phyloP scores from a whole-genome alignment of 2,329 filamentous ascomycete genomes.

The Scedosporium aurantiacum region DNA sequence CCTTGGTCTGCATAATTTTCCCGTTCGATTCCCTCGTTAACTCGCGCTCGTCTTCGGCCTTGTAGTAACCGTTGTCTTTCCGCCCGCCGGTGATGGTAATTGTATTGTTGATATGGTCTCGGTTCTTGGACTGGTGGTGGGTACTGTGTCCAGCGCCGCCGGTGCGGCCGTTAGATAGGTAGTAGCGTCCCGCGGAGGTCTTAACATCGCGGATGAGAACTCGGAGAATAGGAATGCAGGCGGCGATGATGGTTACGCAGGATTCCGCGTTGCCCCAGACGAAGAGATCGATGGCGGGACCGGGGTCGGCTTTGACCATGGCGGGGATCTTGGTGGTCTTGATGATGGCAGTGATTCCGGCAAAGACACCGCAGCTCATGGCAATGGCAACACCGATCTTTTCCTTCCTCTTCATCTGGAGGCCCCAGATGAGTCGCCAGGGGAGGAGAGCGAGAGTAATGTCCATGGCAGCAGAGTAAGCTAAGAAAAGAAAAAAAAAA shows the following conservation, averaged over 20 bases:
- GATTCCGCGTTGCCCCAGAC: slow-evolving; percentile 14
- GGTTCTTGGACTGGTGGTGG: slow-evolving; percentile 1
- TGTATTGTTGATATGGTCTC: slow-evolving; percentile 1
- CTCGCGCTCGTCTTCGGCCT: slow-evolving; percentile 3
- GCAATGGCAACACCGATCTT: slow-evolving; percentile 28
- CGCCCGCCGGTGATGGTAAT: slow-evolving; percentile 3
- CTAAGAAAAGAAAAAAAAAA: slow-evolving; percentile 8
- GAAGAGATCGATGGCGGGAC: slow-evolving; percentile 12
- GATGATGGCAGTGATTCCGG: slow-evolving; percentile 20
- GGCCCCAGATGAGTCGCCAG: slow-evolving; percentile 27
- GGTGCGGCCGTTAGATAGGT: slow-evolving; percentile 7
- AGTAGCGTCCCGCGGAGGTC: slow-evolving; percentile 8
- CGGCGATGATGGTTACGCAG: slow-evolving; percentile 13
- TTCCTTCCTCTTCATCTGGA: slow-evolving; percentile 27
- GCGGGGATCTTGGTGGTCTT: slow-evolving; percentile 17
- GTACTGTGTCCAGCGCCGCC: neutral
- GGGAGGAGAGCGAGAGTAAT: slow-evolving; percentile 27
- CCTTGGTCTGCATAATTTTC: slow-evolving; percentile 13
- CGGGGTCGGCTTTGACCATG: slow-evolving; percentile 5
- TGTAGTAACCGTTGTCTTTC: neutral
- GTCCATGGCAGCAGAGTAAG: slow-evolving; percentile 26
- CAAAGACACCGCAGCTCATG: slow-evolving; percentile 32
- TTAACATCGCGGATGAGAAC: slow-evolving; percentile 12
- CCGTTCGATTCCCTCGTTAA: slow-evolving; percentile 5
- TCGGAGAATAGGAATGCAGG: slow-evolving; percentile 15